Evolutionary conservation across 345 rosid genomes (phyloP), one percentile per base, ranked within the genome.

Genomic region (Mercurialis annua): DNA sequence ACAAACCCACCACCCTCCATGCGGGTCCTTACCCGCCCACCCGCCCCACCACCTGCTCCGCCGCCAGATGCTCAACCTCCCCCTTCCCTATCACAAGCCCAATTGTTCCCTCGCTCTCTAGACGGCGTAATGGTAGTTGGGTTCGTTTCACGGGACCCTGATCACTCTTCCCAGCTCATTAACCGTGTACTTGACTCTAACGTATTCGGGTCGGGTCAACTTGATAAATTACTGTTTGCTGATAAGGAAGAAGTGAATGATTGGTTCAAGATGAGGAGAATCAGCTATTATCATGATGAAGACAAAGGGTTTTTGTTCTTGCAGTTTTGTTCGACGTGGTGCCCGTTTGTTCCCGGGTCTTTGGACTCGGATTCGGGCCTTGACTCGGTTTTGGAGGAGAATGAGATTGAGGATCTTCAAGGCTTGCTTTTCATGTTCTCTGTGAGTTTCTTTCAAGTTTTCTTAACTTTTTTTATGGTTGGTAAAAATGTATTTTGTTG

Each of bases 401-500:
- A 70, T 27, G 90, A 90, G 80, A 85, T 84, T 48, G 90, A 90
- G 56, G 89, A 90, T 73, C 89, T 90, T 64, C 90, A 86, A 77
- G 95, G 95, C 17, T 70, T 88, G 89, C 87, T 90, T 44, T 86
- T 90, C 70, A 88, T 90, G 90, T 90, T 88, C 78, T 83, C 97
- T 58, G 92, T 88, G 84, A 90, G 97, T 81, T 77, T 17, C 24
- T 43, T 14, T 4, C 20, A 5, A 20, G 1, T 23, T 53, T 49
- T 40, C 24, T 40, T 34, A 3, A n/a, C n/a, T n/a, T n/a, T n/a
- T n/a, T n/a, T n/a, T n/a, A n/a, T n/a, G n/a, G n/a, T n/a, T n/a
- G n/a, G n/a, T n/a, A 34, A 34, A 3, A 3, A 34, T 34, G 8
- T 29, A n/a, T 34, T 62, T 59, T 59, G 21, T 0, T 46, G 21